These are phyloP conservation scores for Colletotrichum horii DNA, from an alignment of 2,329 filamentous ascomycete genomes.

Conservation along the genomic window DNA sequence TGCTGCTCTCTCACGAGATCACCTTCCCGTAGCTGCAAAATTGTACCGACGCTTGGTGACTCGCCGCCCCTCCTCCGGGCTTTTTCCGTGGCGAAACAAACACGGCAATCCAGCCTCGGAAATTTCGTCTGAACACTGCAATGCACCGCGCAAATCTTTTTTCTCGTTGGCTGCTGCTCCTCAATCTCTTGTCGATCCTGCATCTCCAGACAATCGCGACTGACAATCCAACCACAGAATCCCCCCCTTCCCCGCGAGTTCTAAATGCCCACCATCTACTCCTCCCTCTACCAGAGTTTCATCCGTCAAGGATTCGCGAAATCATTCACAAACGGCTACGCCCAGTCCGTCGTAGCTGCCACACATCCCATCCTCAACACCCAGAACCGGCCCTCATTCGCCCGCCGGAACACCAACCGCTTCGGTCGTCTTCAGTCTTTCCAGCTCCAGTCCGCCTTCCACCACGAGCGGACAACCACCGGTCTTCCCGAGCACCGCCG, in stretches of 20 bases:
- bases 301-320: constrained; percentile 98
- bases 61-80: neutral
- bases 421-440: constrained; percentile 59
- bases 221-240: constrained; percentile 43
- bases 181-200: neutral
- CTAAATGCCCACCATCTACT: constrained; percentile 89
- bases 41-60: neutral
- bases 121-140: constrained; percentile 4
- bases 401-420: constrained; percentile 60
- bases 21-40: neutral
- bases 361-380: constrained; percentile 80
- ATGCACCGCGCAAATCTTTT: constrained; percentile 7
- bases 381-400: constrained; percentile 70
- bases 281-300: constrained; percentile 76
- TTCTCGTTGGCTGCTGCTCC: neutral
- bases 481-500: constrained; percentile 63
- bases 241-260: constrained; percentile 67
- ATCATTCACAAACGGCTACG: constrained; percentile 97
- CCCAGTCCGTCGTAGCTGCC: constrained; percentile 95
- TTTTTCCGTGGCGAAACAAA: constrained; percentile 7
- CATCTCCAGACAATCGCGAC: constrained; percentile 11
- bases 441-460: constrained; percentile 80
- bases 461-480: constrained; percentile 55
- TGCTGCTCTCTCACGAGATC: neutral
- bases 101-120: neutral